phyloP scores from a whole-genome alignment of 2,329 filamentous ascomycete genomes.

The Stagonosporopsis tanaceti region DNA sequence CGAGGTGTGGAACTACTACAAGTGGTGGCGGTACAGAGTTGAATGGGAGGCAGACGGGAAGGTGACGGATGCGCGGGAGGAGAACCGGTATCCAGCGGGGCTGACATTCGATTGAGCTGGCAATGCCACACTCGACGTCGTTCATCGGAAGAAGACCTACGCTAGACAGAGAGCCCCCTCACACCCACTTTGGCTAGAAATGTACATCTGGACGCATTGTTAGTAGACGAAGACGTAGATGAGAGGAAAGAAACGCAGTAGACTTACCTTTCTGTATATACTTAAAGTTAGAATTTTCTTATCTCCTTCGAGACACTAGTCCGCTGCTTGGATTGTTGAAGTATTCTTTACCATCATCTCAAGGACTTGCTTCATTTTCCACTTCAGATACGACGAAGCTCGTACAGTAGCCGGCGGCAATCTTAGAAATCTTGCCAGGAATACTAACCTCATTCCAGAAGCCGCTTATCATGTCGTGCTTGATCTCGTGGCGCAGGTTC shows the following conservation, averaged over 20 bases:
- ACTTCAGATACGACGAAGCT: conserved; percentile 36
- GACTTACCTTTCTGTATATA: background rate
- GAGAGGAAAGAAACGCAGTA: background rate
- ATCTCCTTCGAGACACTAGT: background rate
- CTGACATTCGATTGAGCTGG: conserved; percentile 6
- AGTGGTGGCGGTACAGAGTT: conserved; percentile 15
- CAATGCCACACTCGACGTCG: background rate
- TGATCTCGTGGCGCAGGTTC: conserved; percentile 19
- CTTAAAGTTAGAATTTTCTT: background rate
- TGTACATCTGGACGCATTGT: background rate
- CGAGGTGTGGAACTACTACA: conserved; percentile 22
- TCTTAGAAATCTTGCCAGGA: conserved; percentile 29
- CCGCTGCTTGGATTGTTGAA: background rate
- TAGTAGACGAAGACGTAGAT: background rate
- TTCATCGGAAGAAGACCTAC: background rate
- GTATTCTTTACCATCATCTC: background rate
- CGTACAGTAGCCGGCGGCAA: conserved; percentile 41
- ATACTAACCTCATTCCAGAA: conserved; percentile 42
- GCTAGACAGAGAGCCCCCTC: background rate
- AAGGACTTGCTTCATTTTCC: background rate
- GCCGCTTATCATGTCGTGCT: conserved; percentile 40
- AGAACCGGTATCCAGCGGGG: conserved; percentile 12
- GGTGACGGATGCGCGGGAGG: conserved; percentile 18
- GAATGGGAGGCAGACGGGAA: conserved; percentile 24
- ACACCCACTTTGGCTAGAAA: background rate